These are phyloP conservation scores for Pseudogymnoascus sp. DNA, from an alignment of 2,329 filamentous ascomycete species.

Conservation along the genomic window DNA sequence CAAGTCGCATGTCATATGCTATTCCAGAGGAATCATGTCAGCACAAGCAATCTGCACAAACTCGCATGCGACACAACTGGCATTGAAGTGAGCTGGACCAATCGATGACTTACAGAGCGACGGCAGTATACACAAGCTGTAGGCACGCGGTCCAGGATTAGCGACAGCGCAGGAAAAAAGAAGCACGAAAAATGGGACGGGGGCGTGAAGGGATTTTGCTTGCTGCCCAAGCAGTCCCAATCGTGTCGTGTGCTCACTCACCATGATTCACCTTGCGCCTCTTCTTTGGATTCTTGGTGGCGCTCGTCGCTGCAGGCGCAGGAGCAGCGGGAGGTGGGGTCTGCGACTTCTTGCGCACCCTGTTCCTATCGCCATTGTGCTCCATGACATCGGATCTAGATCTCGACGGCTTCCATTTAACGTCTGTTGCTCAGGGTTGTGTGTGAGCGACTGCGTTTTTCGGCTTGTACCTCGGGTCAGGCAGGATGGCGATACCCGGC, in stretches of 20 bases:
- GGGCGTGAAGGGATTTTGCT: conserved; percentile 19
- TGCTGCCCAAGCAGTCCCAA: conserved; percentile 13
- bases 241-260: conserved; percentile 39
- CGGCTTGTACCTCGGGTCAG: conserved; percentile 10
- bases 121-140: conserved; percentile 83
- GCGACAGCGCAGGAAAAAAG: conserved; percentile 22
- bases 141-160: conserved; percentile 35
- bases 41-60: conserved; percentile 28
- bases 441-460: not conserved
- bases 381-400: conserved; percentile 31
- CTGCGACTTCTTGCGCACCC: conserved; percentile 27
- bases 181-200: conserved; percentile 12
- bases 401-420: conserved; percentile 28
- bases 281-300: conserved; percentile 63
- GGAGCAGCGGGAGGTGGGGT: conserved; percentile 23
- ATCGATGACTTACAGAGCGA: conserved; percentile 67
- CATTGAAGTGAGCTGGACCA: conserved; percentile 23
- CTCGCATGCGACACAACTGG: conserved; percentile 23
- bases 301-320: conserved; percentile 21
- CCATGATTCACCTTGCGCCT: conserved; percentile 85
- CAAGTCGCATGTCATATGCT: conserved; percentile 92
- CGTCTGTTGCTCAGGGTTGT: conserved; percentile 4
- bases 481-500: conserved; percentile 4
- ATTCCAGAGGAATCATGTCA: conserved; percentile 30
- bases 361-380: conserved; percentile 28